Base-by-base conservation (phyloP, 2,329 filamentous ascomycete species). In the Talaromyces islandicus region DNA sequence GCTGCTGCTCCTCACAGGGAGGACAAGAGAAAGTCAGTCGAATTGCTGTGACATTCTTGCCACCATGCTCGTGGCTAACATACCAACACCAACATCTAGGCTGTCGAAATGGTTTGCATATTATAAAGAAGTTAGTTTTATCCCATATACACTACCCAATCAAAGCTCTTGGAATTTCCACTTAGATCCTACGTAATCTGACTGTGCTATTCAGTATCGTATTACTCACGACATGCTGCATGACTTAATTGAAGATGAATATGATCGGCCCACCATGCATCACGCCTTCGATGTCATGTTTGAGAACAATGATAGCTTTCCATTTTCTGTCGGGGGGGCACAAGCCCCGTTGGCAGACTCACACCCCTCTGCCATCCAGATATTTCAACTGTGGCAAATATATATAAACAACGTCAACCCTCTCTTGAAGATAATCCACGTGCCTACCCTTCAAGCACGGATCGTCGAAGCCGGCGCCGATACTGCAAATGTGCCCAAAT, bases 371-470 rank as follows among this genome's bases (percentile, higher is more conserved):
- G 82, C 85, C 0, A 80, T 84, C 11, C 85, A 89, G 27, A 70
- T 74, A 4, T 71, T 75, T 58, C 63, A 63, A 32, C 66, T 75
- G 5, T 90, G 88, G 87, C 86, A 89, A 71, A 80, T 84, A n/a
- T 90, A 88, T 67, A 79, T 89, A 50, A 82, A 85, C 63, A 88
- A 88, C 66, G 83, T 90, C 64, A 85, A 90, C 65, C 86, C 87
- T 0, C 70, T 90, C 3, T 77, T 89, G 51, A 89, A 88, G 67
- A 78, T 56, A 7, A 56, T 14, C 5, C 54, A 56, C 67, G 82
- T 84, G 0, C 85, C 86, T 0, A 88, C 81, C 0, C 74, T 89
- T 0, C 87, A 90, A 67, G 76, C 75, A 19, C 81, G 82, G 55
- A 81, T 90, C 46, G 82, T 89, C 55, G 83, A 86, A 60, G 85